phyloP scores from a whole-genome alignment of 371 early-diverging fungal species.

The Rhizopus microsporus region DNA sequence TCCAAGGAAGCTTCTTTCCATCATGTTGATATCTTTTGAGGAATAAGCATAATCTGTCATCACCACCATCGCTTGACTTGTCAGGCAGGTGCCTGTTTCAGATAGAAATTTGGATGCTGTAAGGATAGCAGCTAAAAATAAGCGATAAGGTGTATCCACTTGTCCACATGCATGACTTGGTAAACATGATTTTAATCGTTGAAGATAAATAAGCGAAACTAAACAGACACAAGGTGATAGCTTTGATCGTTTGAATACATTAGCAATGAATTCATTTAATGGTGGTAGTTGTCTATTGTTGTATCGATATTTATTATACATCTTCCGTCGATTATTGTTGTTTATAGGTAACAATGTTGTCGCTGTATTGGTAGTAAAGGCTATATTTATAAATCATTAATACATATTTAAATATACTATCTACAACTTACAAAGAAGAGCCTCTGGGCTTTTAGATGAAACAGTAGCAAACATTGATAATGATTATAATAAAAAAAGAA shows the following conservation, averaged over 20 bases:
- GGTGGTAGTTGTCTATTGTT: slow-evolving; percentile 32
- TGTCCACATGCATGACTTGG: slow-evolving; percentile 69
- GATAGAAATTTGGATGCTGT: slow-evolving; percentile 69
- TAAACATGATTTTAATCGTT: slow-evolving; percentile 66
- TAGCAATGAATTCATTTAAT: slow-evolving; percentile 43
- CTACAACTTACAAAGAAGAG: slow-evolving; percentile 41
- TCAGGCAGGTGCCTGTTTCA: slow-evolving; percentile 61
- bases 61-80: slow-evolving; percentile 59
- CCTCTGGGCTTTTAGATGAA: slow-evolving; percentile 50
- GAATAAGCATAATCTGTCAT: slow-evolving; percentile 67
- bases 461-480: slow-evolving; percentile 36
- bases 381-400: slow-evolving; percentile 13
- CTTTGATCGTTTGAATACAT: slow-evolving; percentile 41
- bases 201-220: slow-evolving; percentile 73
- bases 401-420: neutral
- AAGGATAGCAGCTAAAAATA: slow-evolving; percentile 72
- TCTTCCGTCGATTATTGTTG: slow-evolving; percentile 7
- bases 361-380: slow-evolving; percentile 49
- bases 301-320: slow-evolving; percentile 5
- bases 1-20: slow-evolving; percentile 53
- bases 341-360: slow-evolving; percentile 40
- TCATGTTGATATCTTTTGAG: slow-evolving; percentile 58
- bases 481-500: neutral
- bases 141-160: slow-evolving; percentile 74
- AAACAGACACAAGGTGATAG: slow-evolving; percentile 54